These are phyloP conservation scores for Melastoma malabathricum DNA, from an alignment of 345 rosid species.

Conservation along the genomic window DNA sequence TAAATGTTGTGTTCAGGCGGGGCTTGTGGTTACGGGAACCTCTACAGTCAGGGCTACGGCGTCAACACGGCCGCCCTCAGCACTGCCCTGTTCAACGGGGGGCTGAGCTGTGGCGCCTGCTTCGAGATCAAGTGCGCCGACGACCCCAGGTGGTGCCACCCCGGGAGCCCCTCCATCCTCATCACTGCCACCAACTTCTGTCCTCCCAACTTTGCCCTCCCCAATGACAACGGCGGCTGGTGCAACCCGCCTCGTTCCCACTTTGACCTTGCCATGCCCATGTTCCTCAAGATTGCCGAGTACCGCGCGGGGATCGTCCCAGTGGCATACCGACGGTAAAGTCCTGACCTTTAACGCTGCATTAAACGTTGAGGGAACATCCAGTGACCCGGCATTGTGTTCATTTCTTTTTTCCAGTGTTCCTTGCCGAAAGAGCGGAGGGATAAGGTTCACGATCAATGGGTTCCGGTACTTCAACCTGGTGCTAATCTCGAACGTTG, in stretches of 20 bases:
- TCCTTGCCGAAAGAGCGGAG: constrained; percentile 37
- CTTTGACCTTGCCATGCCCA: constrained; percentile 15
- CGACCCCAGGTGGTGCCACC: constrained; percentile 10
- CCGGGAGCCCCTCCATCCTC: constrained; percentile 11
- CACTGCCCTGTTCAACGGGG: constrained; percentile 10
- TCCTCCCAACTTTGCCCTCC: constrained; percentile 11
- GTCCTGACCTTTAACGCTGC: no score
- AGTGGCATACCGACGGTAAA: constrained; percentile 8
- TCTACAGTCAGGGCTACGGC: constrained; percentile 12
- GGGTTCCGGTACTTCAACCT: constrained; percentile 47
- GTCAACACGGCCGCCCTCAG: constrained; percentile 11
- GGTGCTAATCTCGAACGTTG: constrained; percentile 37
- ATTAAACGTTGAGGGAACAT: no score
- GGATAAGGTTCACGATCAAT: constrained; percentile 42
- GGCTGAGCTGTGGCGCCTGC: constrained; percentile 12
- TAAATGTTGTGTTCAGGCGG: constrained; percentile 1
- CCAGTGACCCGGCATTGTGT: background rate
- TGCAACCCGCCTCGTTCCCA: constrained; percentile 13
- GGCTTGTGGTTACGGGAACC: constrained; percentile 12
- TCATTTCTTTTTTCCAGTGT: constrained; percentile 13
- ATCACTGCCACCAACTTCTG: constrained; percentile 13
- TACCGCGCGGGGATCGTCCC: constrained; percentile 13
- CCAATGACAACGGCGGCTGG: constrained; percentile 12
- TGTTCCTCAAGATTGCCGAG: constrained; percentile 14
- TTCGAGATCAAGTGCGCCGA: constrained; percentile 10